These are phyloP conservation scores for apple (Malus domestica) DNA, from an alignment of 306 rosid genomes.

Conservation along the genomic window DNA sequence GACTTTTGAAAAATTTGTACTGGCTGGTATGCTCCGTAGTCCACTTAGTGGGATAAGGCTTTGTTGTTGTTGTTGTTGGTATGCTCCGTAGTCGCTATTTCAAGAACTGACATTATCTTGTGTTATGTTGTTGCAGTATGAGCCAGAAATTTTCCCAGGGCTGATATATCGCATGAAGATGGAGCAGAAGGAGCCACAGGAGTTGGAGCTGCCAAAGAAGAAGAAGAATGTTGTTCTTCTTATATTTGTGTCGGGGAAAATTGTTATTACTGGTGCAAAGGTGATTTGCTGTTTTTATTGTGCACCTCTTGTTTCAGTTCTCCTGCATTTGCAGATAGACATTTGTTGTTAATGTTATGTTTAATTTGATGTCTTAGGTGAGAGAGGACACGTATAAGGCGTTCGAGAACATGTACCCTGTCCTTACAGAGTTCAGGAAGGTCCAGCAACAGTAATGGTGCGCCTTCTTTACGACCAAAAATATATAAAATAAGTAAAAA, in stretches of 20 bases:
- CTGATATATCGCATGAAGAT: constrained; percentile 90
- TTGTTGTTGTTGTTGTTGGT: too few species aligned
- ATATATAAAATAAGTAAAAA: too few species aligned
- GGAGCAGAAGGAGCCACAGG: constrained; percentile 45
- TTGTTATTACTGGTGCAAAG: constrained; percentile 97
- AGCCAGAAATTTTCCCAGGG: constrained; percentile 97
- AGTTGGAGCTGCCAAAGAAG: too few species aligned
- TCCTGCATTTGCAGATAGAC: background rate
- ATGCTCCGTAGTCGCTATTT: too few species aligned
- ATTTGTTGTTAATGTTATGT: background rate
- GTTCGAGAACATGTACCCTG: constrained; percentile 90
- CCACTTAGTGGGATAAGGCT: too few species aligned
- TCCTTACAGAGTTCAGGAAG: constrained; percentile 89
- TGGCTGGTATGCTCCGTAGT: too few species aligned
- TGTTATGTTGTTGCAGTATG: constrained; percentile 47
- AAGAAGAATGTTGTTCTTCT: constrained; percentile 51
- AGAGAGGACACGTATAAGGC: constrained; percentile 78
- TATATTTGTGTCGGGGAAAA: constrained; percentile 89
- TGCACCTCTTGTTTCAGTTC: background rate
- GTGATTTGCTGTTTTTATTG: constrained; percentile 21
- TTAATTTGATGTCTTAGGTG: constrained; percentile 36
- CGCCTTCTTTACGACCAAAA: background rate
- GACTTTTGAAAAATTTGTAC: too few species aligned
- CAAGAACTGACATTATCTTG: too few species aligned
- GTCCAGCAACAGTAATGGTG: constrained; percentile 68